Evolutionary conservation across 768 basidiomycete genomes (phyloP).

Genomic region (Termitomyces sp.): DNA sequence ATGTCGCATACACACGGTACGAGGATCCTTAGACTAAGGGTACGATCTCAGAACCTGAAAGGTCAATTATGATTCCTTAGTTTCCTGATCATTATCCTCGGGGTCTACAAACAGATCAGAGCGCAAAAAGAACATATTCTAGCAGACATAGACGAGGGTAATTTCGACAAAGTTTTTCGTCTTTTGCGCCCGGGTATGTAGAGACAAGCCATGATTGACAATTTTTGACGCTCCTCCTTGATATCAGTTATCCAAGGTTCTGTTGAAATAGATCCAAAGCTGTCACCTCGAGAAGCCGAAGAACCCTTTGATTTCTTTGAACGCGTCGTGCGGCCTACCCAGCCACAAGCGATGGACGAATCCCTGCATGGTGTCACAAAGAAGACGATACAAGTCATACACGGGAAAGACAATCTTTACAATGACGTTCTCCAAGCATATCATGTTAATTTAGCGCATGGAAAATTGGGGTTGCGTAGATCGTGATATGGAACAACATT

Average conservation of each 20-base stretch:
- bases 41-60: background rate
- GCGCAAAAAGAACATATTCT: slow-evolving; percentile 26
- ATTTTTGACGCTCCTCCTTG: background rate
- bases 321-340: slow-evolving; percentile 20
- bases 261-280: slow-evolving; percentile 37
- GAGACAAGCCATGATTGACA: background rate
- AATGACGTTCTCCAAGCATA: background rate
- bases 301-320: slow-evolving; percentile 29
- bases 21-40: background rate
- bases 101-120: slow-evolving; percentile 37
- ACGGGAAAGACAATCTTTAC: background rate
- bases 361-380: background rate
- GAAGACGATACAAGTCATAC: background rate
- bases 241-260: slow-evolving; percentile 45
- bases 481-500: background rate
- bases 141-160: slow-evolving; percentile 29
- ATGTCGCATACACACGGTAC: slow-evolving; percentile 24
- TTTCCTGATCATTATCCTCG: slow-evolving; percentile 27
- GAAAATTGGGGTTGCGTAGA: background rate
- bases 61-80: slow-evolving; percentile 8
- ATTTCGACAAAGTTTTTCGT: slow-evolving; percentile 34
- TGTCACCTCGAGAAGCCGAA: slow-evolving; percentile 46
- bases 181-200: slow-evolving; percentile 21
- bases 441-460: background rate
- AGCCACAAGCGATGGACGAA: slow-evolving; percentile 13